Evolutionary conservation across 2,329 filamentous ascomycete species (phyloP).

Genomic region (Hyphodiscus sp.): DNA sequence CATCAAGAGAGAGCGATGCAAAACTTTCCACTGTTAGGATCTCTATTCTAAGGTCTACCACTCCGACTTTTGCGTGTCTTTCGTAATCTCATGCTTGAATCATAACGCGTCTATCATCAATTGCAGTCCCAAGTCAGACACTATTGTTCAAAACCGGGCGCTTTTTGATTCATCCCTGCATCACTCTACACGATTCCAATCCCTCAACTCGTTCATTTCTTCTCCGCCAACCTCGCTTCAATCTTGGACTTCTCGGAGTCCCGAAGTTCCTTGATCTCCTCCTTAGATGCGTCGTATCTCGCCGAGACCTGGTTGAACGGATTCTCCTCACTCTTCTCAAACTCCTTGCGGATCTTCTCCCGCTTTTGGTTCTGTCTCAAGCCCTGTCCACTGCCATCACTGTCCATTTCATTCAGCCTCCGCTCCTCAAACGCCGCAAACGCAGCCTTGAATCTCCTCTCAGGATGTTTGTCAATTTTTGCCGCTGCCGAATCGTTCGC

Average conservation of each 20-base stretch:
- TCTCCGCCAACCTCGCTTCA: slow-evolving; percentile 55
- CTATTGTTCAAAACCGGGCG: neutral
- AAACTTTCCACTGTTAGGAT: neutral
- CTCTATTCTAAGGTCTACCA: neutral
- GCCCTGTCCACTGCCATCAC: slow-evolving; percentile 65
- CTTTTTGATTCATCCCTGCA: neutral
- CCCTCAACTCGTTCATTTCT: slow-evolving; percentile 24
- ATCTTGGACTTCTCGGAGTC: slow-evolving; percentile 65
- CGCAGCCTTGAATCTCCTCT: slow-evolving; percentile 80
- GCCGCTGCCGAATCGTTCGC: slow-evolving; percentile 46
- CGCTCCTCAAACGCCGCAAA: slow-evolving; percentile 77
- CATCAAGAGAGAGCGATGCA: neutral
- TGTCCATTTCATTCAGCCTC: slow-evolving; percentile 76
- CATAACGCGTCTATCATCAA: neutral
- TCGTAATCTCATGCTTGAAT: neutral
- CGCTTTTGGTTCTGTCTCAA: slow-evolving; percentile 78
- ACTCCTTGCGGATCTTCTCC: slow-evolving; percentile 81
- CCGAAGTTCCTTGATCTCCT: slow-evolving; percentile 64
- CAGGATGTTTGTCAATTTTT: slow-evolving; percentile 83
- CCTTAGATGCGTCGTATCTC: slow-evolving; percentile 69
- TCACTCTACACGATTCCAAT: neutral
- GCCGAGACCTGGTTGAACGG: slow-evolving; percentile 84
- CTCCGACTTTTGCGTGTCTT: neutral
- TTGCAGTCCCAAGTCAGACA: neutral
- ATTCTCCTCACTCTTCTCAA: slow-evolving; percentile 90